These are phyloP conservation scores for Cynanchum wilfordii DNA, from an alignment of 257 asterid genomes.

Conservation along the genomic window DNA sequence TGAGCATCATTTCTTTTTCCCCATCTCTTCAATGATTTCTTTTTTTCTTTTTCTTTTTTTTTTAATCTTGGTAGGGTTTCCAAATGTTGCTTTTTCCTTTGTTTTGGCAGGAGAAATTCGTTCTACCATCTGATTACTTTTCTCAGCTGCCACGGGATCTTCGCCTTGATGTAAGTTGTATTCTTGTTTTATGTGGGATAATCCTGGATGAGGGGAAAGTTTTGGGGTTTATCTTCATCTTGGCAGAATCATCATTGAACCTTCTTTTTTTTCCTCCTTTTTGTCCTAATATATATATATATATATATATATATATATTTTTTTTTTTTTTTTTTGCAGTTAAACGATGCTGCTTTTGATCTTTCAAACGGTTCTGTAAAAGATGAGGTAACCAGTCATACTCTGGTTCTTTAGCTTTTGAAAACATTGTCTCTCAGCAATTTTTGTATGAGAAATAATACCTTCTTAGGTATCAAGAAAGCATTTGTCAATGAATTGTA, in stretches of 20 bases:
- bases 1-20: slow-evolving; percentile 20
- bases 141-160: slow-evolving; percentile 80
- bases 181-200: not conserved
- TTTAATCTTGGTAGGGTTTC: not conserved
- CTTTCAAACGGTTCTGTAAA: slow-evolving; percentile 82
- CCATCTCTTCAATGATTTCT: too few species aligned
- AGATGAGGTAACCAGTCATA: slow-evolving; percentile 56
- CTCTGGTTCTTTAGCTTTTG: not conserved
- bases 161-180: slow-evolving; percentile 76
- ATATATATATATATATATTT: too few species aligned
- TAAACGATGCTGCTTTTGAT: slow-evolving; percentile 98
- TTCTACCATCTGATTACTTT: slow-evolving; percentile 72
- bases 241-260: slow-evolving; percentile 6
- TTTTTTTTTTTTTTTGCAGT: slow-evolving; percentile 51
- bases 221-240: not conserved
- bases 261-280: not conserved
- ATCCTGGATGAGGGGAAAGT: not conserved
- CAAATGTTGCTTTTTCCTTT: not conserved
- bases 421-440: not conserved
- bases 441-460: not conserved
- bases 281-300: not conserved
- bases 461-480: not conserved
- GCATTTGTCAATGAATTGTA: not conserved
- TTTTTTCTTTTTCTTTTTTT: too few species aligned
- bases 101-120: slow-evolving; percentile 61